Percentiles rank a stretch among this genome's conserved stretches.
Conservation (phyloP, 768 basidiomycete species). For the Amanita polypyramis region DNA sequence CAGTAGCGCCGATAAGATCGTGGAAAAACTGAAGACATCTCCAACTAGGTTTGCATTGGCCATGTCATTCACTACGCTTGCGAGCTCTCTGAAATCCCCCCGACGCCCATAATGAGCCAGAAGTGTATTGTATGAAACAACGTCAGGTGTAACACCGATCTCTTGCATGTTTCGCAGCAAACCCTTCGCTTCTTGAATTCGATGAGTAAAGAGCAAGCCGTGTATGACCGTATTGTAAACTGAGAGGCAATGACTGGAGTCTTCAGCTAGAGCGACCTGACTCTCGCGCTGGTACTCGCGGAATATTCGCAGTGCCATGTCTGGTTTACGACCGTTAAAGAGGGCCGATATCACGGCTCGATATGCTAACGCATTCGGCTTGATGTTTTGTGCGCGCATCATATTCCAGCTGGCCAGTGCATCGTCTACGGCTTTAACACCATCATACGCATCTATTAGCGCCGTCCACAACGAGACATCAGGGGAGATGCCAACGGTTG, state of each 20-base stretch:
- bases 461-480: slow-evolving; percentile 59
- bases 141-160: slow-evolving; percentile 53
- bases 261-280: slow-evolving; percentile 12
- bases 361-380: slow-evolving; percentile 56
- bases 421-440: slow-evolving; percentile 36
- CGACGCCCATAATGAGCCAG: slow-evolving; percentile 55
- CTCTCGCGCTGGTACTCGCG: slow-evolving; percentile 33
- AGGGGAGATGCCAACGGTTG: slow-evolving; percentile 35
- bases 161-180: slow-evolving; percentile 34
- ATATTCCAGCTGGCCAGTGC: slow-evolving; percentile 52
- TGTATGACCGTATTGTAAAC: slow-evolving; percentile 73
- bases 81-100: slow-evolving; percentile 53
- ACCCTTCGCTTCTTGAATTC: slow-evolving; percentile 26
- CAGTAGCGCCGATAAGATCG: slow-evolving; percentile 69
- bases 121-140: slow-evolving; percentile 75
- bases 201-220: slow-evolving; percentile 43
- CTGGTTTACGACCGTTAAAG: slow-evolving; percentile 37
- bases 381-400: slow-evolving; percentile 46
- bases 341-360: slow-evolving; percentile 58
- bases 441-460: slow-evolving; percentile 52
- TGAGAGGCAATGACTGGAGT: slow-evolving; percentile 19
- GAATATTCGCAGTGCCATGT: slow-evolving; percentile 44
- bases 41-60: slow-evolving; percentile 42
- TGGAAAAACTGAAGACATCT: slow-evolving; percentile 83
- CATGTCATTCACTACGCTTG: slow-evolving; percentile 48